Conservation (phyloP, 306 rosid genomes). For the Gleditsia sinensis region DNA sequence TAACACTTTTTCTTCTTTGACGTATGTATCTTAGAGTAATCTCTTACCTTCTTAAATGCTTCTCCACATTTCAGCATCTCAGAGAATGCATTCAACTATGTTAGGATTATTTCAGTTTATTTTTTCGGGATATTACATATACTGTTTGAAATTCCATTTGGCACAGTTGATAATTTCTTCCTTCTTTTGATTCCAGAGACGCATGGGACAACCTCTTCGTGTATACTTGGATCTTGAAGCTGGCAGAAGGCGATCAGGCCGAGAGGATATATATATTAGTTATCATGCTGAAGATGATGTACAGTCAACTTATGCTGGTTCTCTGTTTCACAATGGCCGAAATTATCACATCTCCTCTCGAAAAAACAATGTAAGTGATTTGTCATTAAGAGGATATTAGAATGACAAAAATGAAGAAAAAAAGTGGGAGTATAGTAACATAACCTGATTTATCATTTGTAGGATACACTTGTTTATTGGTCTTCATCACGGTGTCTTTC, state of each 20-base stretch:
- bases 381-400: not conserved
- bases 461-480: conserved; percentile 94
- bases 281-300: conserved; percentile 71
- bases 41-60: not conserved
- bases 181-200: conserved; percentile 46
- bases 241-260: conserved; percentile 63
- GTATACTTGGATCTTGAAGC: conserved; percentile 81
- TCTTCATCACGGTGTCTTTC: conserved; percentile 95
- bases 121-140: too few relatives aligned
- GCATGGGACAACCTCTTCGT: conserved; percentile 61
- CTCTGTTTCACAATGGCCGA: conserved; percentile 71
- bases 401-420: not conserved
- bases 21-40: not conserved
- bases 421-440: not conserved
- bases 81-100: not conserved
- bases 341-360: conserved; percentile 55
- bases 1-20: not conserved
- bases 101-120: too few relatives aligned
- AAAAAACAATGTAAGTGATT: conserved; percentile 54
- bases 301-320: conserved; percentile 74
- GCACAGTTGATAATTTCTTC: conserved; percentile 3
- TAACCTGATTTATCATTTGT: conserved; percentile 26
- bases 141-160: not conserved
- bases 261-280: conserved; percentile 61
- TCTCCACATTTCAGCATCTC: not conserved